Evolutionary conservation across 768 basidiomycete genomes (phyloP), one percentile per base, ranked within the genome.

Genomic region (Lentinus tigrinus): DNA sequence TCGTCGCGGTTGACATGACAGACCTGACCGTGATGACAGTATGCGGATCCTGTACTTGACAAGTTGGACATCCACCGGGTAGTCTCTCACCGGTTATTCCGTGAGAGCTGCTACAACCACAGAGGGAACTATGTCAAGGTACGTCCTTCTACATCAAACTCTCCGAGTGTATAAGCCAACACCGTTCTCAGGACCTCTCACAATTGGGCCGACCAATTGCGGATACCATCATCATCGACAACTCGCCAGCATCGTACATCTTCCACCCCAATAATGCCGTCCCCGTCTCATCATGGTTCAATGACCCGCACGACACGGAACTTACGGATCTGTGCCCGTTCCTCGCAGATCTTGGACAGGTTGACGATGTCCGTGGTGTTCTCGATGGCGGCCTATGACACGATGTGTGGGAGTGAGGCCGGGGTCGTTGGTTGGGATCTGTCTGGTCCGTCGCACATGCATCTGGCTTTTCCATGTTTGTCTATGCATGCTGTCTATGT

Each of bases 181-280:
- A 5, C 19, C 40, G 23, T 39, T 38, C n/a, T n/a, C 66, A 98
- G 95, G 96, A 99, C 73, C 79, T 99, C 36, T 99, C 97, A 21
- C 97, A 98, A 75, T 81, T 99, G 52, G 97, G 97, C 47, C 88
- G 97, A 27, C 93, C 93, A 6, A 93, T 97, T 64, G 81, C 85
- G 47, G 93, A 96, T 69, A 93, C 89, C 60, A 98, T 98, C 69
- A 99, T 99, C 75, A 84, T 99, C 66, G 97, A 98, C 76, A 99
- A 98, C 73, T 98, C 96, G 26, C 97, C 97, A 16, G 97, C 97
- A 13, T 97, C 93, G 13, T 99, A 98, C 74, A 96, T 98, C 59
- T 99, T 99, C 82, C 96, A 99, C 70, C 95, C 95, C 16, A 95
- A 97, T 77, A 98, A 98, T 71, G 97, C 97, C 38, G 96, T 98